These are phyloP conservation scores for Penicillium sp. DNA, from an alignment of 2,329 filamentous ascomycete genomes.

Conservation along the genomic window DNA sequence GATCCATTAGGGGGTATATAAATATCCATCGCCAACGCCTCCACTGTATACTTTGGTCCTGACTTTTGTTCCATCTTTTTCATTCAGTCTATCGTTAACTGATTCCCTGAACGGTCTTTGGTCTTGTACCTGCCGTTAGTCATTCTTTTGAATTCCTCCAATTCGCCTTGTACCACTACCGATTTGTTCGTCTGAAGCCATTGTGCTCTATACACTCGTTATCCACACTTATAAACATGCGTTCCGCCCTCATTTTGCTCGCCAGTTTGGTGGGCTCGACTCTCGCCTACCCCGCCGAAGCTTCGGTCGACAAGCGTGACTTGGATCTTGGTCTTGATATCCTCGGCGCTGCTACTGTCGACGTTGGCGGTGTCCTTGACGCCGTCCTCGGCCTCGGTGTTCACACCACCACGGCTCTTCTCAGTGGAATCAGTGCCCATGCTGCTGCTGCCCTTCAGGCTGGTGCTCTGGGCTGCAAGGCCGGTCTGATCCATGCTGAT, in stretches of 20 bases:
- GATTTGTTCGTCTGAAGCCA: slow-evolving; percentile 13
- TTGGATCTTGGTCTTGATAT: slow-evolving; percentile 19
- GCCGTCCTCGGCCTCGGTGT: background rate
- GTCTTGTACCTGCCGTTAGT: slow-evolving; percentile 18
- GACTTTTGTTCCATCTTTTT: slow-evolving; percentile 24
- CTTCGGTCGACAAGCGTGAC: slow-evolving; percentile 25
- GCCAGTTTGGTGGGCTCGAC: slow-evolving; percentile 31
- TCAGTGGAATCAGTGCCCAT: slow-evolving; percentile 29
- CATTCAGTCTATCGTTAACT: slow-evolving; percentile 33
- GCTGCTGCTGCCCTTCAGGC: slow-evolving; percentile 35
- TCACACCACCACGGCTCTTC: slow-evolving; percentile 9
- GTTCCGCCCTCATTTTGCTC: slow-evolving; percentile 28
- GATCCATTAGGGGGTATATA: slow-evolving; percentile 34
- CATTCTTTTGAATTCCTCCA: slow-evolving; percentile 13
- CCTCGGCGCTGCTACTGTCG: slow-evolving; percentile 16
- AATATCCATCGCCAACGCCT: slow-evolving; percentile 24
- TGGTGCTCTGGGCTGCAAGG: slow-evolving; percentile 33
- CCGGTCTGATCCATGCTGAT: slow-evolving; percentile 23
- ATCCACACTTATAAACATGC: slow-evolving; percentile 18
- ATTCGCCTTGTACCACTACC: too few relatives aligned
- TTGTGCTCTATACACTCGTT: slow-evolving; percentile 17
- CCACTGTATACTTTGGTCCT: too few relatives aligned
- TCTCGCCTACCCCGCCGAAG: slow-evolving; percentile 29
- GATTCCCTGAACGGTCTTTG: slow-evolving; percentile 14
- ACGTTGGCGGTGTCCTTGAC: slow-evolving; percentile 5